Evolutionary conservation across 2,329 filamentous ascomycete species (phyloP).

Genomic region (Biscogniauxia sp.): DNA sequence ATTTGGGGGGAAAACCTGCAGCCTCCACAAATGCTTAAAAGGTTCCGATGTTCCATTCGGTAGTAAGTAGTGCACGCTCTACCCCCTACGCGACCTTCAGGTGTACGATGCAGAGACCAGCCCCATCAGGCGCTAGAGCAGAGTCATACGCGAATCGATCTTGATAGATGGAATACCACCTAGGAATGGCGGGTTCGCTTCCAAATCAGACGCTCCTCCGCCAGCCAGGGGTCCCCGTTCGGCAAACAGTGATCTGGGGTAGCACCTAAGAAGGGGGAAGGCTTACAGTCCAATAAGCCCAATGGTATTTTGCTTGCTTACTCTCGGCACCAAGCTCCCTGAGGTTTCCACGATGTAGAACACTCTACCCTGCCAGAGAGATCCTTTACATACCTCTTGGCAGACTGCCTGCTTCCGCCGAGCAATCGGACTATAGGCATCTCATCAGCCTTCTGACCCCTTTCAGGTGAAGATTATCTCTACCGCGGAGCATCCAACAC

Average conservation of each 20-base stretch:
- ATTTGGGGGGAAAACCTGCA: conserved; percentile 12
- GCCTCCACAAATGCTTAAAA: conserved; percentile 25
- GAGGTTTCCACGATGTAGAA: neutral
- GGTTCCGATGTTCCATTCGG: conserved; percentile 31
- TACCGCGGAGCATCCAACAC: neutral
- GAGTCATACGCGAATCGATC: neutral
- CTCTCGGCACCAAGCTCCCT: neutral
- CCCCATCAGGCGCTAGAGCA: neutral
- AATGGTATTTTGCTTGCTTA: neutral
- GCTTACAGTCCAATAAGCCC: conserved; percentile 10
- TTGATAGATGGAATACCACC: conserved; percentile 21
- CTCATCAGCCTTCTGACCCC: neutral
- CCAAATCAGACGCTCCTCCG: conserved; percentile 26
- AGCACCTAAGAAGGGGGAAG: conserved; percentile 12
- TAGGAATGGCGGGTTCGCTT: conserved; percentile 25
- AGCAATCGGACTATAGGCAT: neutral
- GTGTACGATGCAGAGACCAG: neutral
- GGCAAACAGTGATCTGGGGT: conserved; percentile 26
- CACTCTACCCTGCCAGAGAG: neutral
- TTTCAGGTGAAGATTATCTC: neutral
- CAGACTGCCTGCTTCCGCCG: neutral
- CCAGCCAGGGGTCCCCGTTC: conserved; percentile 14
- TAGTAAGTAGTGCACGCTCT: conserved; percentile 20
- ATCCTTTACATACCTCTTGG: neutral
- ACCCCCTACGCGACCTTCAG: conserved; percentile 10